These are phyloP conservation scores for Trichoderma breve DNA, from an alignment of 2,329 filamentous ascomycete species.

Conservation along the genomic window DNA sequence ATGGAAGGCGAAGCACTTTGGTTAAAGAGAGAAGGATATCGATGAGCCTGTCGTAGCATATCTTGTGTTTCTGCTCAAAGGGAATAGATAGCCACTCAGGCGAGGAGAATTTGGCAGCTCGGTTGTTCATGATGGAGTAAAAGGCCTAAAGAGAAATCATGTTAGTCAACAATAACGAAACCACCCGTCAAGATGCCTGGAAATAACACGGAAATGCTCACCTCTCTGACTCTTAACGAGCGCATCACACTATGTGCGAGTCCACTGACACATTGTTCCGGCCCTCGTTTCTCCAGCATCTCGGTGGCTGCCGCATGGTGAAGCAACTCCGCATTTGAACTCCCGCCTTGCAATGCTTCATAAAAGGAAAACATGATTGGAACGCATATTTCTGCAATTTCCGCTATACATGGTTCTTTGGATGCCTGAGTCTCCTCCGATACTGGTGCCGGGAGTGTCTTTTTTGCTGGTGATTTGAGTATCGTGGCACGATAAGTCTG, in stretches of 20 bases:
- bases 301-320: background rate
- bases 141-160: background rate
- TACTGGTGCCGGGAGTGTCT: background rate
- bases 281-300: constrained; percentile 4
- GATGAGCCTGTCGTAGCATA: constrained; percentile 1
- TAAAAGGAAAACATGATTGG: constrained; percentile 14
- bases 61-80: constrained; percentile 10
- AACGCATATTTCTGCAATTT: background rate
- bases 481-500: background rate
- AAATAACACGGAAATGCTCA: background rate
- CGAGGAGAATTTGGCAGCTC: background rate
- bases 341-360: background rate
- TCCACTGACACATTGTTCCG: background rate
- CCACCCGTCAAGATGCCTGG: background rate
- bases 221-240: constrained; percentile 2
- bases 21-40: constrained; percentile 12
- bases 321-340: background rate
- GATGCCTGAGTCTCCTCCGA: background rate
- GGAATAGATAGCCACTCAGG: constrained; percentile 13
- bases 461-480: background rate
- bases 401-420: background rate
- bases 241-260: constrained; percentile 9
- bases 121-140: constrained; percentile 13
- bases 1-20: background rate
- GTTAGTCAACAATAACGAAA: background rate